These are phyloP conservation scores for Gymnopilus junonius DNA, from an alignment of 768 basidiomycete genomes.

Conservation along the genomic window DNA sequence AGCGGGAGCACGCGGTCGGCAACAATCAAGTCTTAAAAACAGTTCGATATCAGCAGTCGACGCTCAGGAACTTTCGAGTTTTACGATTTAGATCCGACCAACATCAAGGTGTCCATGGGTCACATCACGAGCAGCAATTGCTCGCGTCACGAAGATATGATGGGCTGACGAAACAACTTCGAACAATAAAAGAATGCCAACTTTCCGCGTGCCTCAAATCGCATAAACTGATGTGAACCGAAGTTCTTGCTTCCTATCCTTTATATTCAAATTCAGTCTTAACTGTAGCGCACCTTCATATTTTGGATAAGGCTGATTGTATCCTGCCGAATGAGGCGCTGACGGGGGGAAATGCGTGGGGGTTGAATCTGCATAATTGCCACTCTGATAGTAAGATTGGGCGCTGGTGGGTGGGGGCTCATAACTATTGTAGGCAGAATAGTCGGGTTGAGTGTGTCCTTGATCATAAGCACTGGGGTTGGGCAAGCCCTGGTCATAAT, in stretches of 20 bases:
- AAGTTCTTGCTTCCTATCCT: conserved; percentile 39
- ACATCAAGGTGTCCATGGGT: conserved; percentile 17
- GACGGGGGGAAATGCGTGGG: conserved; percentile 49
- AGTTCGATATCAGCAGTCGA: conserved; percentile 26
- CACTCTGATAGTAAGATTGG: conserved; percentile 73
- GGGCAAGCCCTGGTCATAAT: conserved; percentile 58
- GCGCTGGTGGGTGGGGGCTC: conserved; percentile 55
- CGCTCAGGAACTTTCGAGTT: conserved; percentile 30
- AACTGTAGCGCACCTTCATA: conserved; percentile 89
- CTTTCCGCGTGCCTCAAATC: conserved; percentile 55
- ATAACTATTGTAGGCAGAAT: conserved; percentile 74
- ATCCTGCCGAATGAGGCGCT: conserved; percentile 49
- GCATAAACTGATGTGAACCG: conserved; percentile 33
- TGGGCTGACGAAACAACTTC: conserved; percentile 46
- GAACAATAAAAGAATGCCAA: conserved; percentile 42
- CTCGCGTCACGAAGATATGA: conserved; percentile 45
- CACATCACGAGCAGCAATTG: conserved; percentile 37
- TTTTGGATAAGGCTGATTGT: conserved; percentile 63
- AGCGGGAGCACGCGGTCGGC: conserved; percentile 40
- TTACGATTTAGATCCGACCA: conserved; percentile 29
- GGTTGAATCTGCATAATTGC: conserved; percentile 55
- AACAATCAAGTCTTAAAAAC: conserved; percentile 32
- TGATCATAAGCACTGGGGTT: conserved; percentile 66
- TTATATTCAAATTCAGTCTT: conserved; percentile 56
- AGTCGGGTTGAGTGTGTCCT: conserved; percentile 62